Base-by-base conservation (phyloP, 768 basidiomycete species). In the Infundibulicybe gibba region DNA sequence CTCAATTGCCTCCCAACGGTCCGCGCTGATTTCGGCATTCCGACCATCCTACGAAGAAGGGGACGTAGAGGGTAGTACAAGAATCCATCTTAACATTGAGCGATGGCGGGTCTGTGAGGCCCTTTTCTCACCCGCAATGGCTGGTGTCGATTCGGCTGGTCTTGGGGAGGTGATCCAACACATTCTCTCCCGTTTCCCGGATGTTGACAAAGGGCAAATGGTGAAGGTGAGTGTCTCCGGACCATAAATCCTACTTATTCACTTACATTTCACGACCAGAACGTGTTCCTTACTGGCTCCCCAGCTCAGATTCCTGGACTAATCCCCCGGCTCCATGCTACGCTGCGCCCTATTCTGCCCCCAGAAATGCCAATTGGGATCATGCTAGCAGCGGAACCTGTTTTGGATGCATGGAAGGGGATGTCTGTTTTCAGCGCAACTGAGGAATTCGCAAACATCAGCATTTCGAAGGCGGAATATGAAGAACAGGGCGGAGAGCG, bases 111-210 rank as follows among this genome's bases (percentile, higher is more conserved):
- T 89, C 6, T 90, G 88, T 53, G 97, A 98, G 67, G 81, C 91
- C 1, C 93, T 87, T 74, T 97, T 95, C 68, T 85, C 89, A 20
- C 95, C 95, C 0, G 73, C 71, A n/a, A 94, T 97, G 81, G 94
- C 91, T 2, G 95, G 97, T 2, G 75, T 95, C 14, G 97, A 98
- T 63, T 90, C 86, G 11, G 95, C 97, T 0, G 97, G 97, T 0
- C 66, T 99, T 8, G 88, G 86, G n/a, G 97, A 99, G 65, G 82
- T 97, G 2, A 67, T 94, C 14, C 92, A 90, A 56, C 88, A 81
- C 59, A 77, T 97, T 40, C 74, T 99, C 43, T 74, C 79, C 38
- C 70, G 85, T 43, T 92, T 93, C 67, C 64, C 75, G 3, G 76
- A 80, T 17, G 66, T 67, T 3, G 87, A 94, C 43, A 84, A 89